A percentile compares a stretch with the other conserved stretches of the same genome.
Conservation (phyloP, 2,329 filamentous ascomycete species). For the Fusarium continuum region DNA sequence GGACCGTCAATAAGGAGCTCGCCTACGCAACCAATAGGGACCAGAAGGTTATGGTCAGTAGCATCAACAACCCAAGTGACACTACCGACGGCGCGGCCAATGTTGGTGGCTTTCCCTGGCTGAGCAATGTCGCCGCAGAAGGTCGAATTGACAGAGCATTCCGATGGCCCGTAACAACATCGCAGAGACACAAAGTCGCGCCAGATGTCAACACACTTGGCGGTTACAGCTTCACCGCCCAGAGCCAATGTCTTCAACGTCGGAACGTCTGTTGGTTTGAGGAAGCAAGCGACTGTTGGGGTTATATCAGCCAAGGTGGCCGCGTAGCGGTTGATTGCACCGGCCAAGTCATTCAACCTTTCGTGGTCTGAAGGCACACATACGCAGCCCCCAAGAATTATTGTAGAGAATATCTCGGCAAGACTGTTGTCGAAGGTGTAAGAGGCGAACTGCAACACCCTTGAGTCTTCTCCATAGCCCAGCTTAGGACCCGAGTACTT, state of each 20-base stretch:
- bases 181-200: conserved; percentile 25
- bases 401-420: conserved; percentile 25
- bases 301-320: conserved; percentile 30
- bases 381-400: conserved; percentile 18
- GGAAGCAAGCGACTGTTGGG: conserved; percentile 29
- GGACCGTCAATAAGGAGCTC: conserved; percentile 34
- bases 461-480: conserved; percentile 14
- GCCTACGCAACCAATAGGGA: conserved; percentile 17
- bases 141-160: conserved; percentile 30
- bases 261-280: conserved; percentile 16
- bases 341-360: conserved; percentile 21
- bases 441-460: conserved; percentile 33
- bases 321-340: conserved; percentile 17
- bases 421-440: conserved; percentile 36
- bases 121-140: conserved; percentile 13
- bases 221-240: conserved; percentile 27
- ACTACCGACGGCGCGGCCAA: conserved; percentile 26
- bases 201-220: conserved; percentile 32
- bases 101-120: conserved; percentile 27
- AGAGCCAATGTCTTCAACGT: conserved; percentile 26
- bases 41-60: not conserved
- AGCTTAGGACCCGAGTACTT: conserved; percentile 15
- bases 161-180: conserved; percentile 30
- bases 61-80: conserved; percentile 28
- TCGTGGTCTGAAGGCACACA: conserved; percentile 35